A percentile compares a stretch with the other conserved stretches of the same genome.
Conservation (phyloP, 1,139 yeast species). For the Wickerhamomyces sp. region DNA sequence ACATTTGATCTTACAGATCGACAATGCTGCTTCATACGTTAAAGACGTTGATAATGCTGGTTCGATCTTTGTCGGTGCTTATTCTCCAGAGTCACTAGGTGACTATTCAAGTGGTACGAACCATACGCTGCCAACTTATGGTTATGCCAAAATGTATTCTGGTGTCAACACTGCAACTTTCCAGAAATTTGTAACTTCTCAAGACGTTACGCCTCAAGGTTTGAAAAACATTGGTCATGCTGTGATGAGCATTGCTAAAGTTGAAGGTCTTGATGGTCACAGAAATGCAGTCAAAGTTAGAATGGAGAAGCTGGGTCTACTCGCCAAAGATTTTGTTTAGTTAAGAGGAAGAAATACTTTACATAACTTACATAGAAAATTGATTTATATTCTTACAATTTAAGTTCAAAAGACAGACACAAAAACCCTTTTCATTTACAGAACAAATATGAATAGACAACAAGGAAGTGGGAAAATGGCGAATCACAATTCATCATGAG, state of each 20-base stretch:
- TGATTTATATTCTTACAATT: too few relatives aligned
- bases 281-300: constrained; percentile 93
- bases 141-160: constrained; percentile 94
- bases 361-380: too few relatives aligned
- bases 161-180: constrained; percentile 96
- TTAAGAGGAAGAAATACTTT: too few relatives aligned
- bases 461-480: not conserved
- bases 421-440: not conserved
- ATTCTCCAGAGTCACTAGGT: constrained; percentile 97
- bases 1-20: constrained; percentile 87
- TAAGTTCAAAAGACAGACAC: too few relatives aligned
- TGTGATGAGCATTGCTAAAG: constrained; percentile 94
- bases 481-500: constrained; percentile 20
- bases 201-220: constrained; percentile 83
- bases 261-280: constrained; percentile 96
- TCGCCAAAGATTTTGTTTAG: constrained; percentile 27
- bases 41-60: constrained; percentile 87
- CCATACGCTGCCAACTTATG: constrained; percentile 96
- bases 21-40: constrained; percentile 69
- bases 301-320: constrained; percentile 67
- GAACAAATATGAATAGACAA: not conserved
- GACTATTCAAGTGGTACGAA: constrained; percentile 97
- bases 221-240: constrained; percentile 85
- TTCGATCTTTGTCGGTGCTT: constrained; percentile 91
- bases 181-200: constrained; percentile 92